Conservation (phyloP, 2,329 filamentous ascomycete species). For the Periconia macrospinosa region DNA sequence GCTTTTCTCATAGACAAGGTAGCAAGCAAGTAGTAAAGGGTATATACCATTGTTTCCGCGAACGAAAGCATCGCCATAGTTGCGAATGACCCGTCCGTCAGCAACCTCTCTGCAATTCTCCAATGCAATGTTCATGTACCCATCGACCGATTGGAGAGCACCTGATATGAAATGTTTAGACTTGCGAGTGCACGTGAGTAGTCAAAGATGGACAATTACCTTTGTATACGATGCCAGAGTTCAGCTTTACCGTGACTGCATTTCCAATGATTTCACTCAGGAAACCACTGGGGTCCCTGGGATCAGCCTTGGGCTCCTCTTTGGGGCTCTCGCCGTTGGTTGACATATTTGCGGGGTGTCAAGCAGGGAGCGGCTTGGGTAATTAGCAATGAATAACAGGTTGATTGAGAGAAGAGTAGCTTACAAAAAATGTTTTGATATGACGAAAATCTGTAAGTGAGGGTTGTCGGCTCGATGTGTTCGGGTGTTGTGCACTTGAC, state of each 20-base stretch:
- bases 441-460: background rate
- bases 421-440: background rate
- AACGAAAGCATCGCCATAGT: constrained; percentile 93
- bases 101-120: constrained; percentile 94
- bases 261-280: constrained; percentile 92
- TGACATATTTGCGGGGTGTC: constrained; percentile 1
- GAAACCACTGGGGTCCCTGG: constrained; percentile 91
- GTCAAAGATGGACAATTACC: constrained; percentile 54
- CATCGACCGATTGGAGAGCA: constrained; percentile 94
- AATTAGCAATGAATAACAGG: background rate
- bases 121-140: constrained; percentile 99
- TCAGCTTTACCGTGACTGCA: constrained; percentile 93
- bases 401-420: background rate
- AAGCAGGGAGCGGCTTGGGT: background rate
- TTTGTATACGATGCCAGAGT: constrained; percentile 98
- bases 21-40: background rate
- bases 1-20: background rate
- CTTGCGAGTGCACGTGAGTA: background rate
- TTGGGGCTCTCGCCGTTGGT: constrained; percentile 66
- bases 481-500: background rate
- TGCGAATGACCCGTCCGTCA: constrained; percentile 77
- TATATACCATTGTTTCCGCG: constrained; percentile 86
- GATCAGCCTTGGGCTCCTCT: constrained; percentile 65
- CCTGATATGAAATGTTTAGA: constrained; percentile 56
- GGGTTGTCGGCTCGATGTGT: background rate